phyloP scores from a whole-genome alignment of 2,329 filamentous ascomycete species.

The Calonectria honghensis region DNA sequence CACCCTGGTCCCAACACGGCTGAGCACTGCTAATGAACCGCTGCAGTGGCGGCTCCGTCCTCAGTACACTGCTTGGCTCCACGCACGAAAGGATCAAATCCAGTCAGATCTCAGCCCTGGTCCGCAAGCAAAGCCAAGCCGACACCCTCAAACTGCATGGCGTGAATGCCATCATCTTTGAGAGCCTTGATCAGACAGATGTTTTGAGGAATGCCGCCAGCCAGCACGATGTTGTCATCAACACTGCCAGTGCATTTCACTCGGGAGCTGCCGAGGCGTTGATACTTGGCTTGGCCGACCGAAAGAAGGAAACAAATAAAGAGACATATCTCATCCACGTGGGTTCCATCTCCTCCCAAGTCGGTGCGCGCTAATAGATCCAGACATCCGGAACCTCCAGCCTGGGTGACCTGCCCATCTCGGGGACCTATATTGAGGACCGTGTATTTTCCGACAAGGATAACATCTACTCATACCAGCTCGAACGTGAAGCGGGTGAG shows the following conservation, averaged over 20 bases:
- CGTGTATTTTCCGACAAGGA: conserved; percentile 65
- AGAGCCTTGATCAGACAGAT: conserved; percentile 51
- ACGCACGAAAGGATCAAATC: conserved; percentile 44
- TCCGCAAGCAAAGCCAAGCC: conserved; percentile 55
- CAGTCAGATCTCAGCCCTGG: conserved; percentile 48
- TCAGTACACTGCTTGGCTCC: conserved; percentile 50
- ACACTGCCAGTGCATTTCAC: conserved; percentile 64
- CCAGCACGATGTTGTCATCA: conserved; percentile 63
- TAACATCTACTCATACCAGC: conserved; percentile 65
- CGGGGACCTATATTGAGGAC: conserved; percentile 52
- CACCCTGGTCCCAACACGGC: not conserved
- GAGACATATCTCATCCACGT: conserved; percentile 63
- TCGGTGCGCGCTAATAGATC: not conserved
- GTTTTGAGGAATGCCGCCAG: conserved; percentile 47
- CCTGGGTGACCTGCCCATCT: conserved; percentile 64
- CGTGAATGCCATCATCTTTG: conserved; percentile 51
- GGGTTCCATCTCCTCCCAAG: not conserved
- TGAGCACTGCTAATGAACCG: not conserved
- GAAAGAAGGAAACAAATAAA: conserved; percentile 58
- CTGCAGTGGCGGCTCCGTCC: conserved; percentile 52
- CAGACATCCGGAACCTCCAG: conserved; percentile 65
- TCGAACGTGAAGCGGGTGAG: conserved; percentile 59
- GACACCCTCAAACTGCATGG: conserved; percentile 47
- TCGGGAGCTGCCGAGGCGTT: conserved; percentile 61
- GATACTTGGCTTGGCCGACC: conserved; percentile 63